Evolutionary conservation across 257 asterid species (phyloP).

Genomic region (Mitragyna speciosa): DNA sequence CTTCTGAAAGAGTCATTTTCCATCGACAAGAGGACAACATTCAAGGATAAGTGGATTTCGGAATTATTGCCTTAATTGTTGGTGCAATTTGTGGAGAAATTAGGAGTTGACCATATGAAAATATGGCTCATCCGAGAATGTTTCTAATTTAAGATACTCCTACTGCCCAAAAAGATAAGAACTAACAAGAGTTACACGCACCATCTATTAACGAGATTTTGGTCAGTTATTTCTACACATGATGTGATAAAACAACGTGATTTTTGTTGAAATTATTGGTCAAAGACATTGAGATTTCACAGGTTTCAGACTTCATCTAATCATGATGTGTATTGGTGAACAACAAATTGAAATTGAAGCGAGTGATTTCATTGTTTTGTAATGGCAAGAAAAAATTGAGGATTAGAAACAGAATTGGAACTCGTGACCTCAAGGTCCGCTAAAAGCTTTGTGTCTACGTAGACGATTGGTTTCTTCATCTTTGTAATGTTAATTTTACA

Average conservation of each 20-base stretch:
- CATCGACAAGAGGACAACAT: neutral
- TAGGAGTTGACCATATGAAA: neutral
- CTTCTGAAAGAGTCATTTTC: constrained; percentile 9
- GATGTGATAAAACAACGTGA: neutral
- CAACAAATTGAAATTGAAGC: too few species aligned
- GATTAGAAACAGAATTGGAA: too few species aligned
- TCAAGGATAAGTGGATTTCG: neutral
- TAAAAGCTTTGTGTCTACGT: neutral
- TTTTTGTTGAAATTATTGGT: neutral
- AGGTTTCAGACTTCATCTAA: too few species aligned
- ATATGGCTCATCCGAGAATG: neutral
- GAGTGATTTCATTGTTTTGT: too few species aligned
- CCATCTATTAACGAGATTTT: neutral
- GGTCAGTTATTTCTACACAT: neutral
- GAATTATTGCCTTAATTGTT: constrained; percentile 21
- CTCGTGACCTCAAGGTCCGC: too few species aligned
- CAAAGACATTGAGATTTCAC: too few species aligned
- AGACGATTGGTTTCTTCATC: neutral
- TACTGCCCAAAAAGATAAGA: too few species aligned
- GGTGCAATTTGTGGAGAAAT: constrained; percentile 14
- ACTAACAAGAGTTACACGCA: neutral
- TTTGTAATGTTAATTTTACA: neutral
- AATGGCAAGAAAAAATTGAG: too few species aligned
- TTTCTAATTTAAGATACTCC: neutral
- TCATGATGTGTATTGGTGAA: too few species aligned